Evolutionary conservation across 2,329 filamentous ascomycete genomes (phyloP).

Genomic region (Clarireedia hainanense): DNA sequence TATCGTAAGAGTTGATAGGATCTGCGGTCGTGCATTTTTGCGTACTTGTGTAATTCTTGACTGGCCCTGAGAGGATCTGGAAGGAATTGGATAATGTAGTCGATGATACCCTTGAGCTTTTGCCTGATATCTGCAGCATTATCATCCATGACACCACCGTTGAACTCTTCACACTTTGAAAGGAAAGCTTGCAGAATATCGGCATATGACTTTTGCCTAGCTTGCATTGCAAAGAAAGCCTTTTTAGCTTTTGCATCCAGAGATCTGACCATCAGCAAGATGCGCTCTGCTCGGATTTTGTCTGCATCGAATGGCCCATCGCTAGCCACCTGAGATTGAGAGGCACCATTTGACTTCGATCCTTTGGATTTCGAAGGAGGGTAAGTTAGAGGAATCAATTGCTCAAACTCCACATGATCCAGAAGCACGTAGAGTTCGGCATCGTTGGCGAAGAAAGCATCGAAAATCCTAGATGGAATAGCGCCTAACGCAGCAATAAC

Average conservation of each 20-base stretch:
- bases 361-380: conserved; percentile 60
- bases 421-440: conserved; percentile 75
- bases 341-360: conserved; percentile 53
- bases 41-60: conserved; percentile 80
- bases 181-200: conserved; percentile 70
- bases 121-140: conserved; percentile 60
- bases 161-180: conserved; percentile 79
- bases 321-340: conserved; percentile 40
- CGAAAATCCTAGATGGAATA: conserved; percentile 78
- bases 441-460: conserved; percentile 86
- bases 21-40: conserved; percentile 81
- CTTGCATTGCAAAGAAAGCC: conserved; percentile 82
- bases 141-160: conserved; percentile 74
- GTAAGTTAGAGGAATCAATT: conserved; percentile 80
- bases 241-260: conserved; percentile 72
- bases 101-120: conserved; percentile 64
- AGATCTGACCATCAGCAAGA: conserved; percentile 72
- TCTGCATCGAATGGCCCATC: conserved; percentile 53
- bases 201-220: conserved; percentile 66
- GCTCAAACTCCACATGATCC: conserved; percentile 79
- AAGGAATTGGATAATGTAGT: conserved; percentile 65
- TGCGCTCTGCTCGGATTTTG: conserved; percentile 73
- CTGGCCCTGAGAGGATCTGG: conserved; percentile 67
- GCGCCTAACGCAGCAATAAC: conserved; percentile 68
- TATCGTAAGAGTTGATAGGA: conserved; percentile 86